Percentiles rank a stretch among this genome's conserved stretches.
phyloP scores from a whole-genome alignment of 352 stramenopile genomes.

The Globisporangium uncinulatum region DNA sequence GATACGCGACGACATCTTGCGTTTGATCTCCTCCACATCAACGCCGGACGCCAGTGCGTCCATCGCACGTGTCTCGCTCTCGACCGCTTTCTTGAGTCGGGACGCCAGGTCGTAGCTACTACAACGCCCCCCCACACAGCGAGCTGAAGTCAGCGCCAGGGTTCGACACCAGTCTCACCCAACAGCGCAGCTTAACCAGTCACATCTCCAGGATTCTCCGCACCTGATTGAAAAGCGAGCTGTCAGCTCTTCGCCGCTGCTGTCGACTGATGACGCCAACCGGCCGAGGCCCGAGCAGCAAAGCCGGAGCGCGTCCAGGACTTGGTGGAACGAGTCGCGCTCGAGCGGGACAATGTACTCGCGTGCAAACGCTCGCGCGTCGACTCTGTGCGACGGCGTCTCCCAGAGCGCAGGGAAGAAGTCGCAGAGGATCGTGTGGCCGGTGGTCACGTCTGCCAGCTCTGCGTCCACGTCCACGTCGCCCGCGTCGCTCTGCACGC shows the following conservation, averaged over 20 bases:
- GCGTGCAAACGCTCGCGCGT: slow-evolving; percentile 18
- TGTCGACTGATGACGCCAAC: slow-evolving; percentile 17
- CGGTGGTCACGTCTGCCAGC: slow-evolving; percentile 27
- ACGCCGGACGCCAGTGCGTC: neutral
- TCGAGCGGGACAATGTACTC: slow-evolving; percentile 31
- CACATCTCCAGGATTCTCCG: neutral
- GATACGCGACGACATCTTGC: slow-evolving; percentile 42
- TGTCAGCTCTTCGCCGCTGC: slow-evolving; percentile 7
- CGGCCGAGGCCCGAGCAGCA: slow-evolving; percentile 22
- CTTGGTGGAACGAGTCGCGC: slow-evolving; percentile 53
- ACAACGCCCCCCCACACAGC: slow-evolving; percentile 1
- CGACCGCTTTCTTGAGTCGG: slow-evolving; percentile 40
- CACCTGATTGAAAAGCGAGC: slow-evolving; percentile 32
- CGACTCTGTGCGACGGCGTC: neutral
- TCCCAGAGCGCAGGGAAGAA: slow-evolving; percentile 29
- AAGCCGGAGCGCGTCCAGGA: slow-evolving; percentile 33
- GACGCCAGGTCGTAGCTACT: slow-evolving; percentile 23
- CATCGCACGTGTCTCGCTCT: slow-evolving; percentile 13
- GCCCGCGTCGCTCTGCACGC: slow-evolving; percentile 12
- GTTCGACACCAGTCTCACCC: neutral
- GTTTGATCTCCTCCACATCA: slow-evolving; percentile 24
- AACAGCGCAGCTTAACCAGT: neutral
- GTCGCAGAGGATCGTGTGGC: slow-evolving; percentile 36
- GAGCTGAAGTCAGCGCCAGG: slow-evolving; percentile 5
- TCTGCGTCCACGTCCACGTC: slow-evolving; percentile 25